A percentile compares a stretch with the other conserved stretches of the same genome.
Evolutionary conservation across 2,329 filamentous ascomycete species (phyloP).

Genomic region (Cytospora schulzeri): DNA sequence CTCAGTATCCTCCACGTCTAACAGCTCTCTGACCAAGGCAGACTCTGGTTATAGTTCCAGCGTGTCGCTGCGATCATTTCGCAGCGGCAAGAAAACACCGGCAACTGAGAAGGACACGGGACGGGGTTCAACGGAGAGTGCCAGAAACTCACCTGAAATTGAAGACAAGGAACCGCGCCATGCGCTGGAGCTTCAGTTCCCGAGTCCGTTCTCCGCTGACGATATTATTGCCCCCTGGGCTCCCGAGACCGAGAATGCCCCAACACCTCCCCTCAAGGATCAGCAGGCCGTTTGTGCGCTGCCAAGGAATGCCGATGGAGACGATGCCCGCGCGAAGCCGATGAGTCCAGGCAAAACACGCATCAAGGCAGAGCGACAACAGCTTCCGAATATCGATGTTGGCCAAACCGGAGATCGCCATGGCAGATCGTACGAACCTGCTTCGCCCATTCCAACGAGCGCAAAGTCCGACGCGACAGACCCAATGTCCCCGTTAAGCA

Average conservation of each 20-base stretch:
- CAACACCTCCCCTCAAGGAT: constrained; percentile 42
- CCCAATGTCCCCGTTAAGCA: constrained; percentile 39
- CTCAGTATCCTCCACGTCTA: constrained; percentile 41
- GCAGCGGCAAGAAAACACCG: constrained; percentile 38
- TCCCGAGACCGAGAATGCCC: constrained; percentile 29
- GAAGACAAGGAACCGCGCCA: constrained; percentile 3
- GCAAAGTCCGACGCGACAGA: constrained; percentile 34
- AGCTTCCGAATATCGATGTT: constrained; percentile 31
- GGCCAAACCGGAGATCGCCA: constrained; percentile 26
- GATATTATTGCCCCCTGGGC: constrained; percentile 12
- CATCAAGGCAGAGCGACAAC: constrained; percentile 28
- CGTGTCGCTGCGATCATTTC: constrained; percentile 58
- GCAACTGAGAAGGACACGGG: constrained; percentile 33
- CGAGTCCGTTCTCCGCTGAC: constrained; percentile 17
- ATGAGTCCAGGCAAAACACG: constrained; percentile 21
- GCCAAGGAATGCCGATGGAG: constrained; percentile 5
- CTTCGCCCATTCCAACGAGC: constrained; percentile 35
- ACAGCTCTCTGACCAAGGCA: constrained; percentile 54
- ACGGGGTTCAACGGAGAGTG: constrained; percentile 23
- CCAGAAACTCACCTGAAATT: neutral
- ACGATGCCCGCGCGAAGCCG: constrained; percentile 21
- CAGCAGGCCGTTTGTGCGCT: neutral
- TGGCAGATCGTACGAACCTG: constrained; percentile 31
- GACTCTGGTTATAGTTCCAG: constrained; percentile 66
- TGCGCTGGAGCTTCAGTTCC: constrained; percentile 26